Evolutionary conservation across 2,329 filamentous ascomycete genomes (phyloP).

Genomic region (Zymoseptoria crescenta): DNA sequence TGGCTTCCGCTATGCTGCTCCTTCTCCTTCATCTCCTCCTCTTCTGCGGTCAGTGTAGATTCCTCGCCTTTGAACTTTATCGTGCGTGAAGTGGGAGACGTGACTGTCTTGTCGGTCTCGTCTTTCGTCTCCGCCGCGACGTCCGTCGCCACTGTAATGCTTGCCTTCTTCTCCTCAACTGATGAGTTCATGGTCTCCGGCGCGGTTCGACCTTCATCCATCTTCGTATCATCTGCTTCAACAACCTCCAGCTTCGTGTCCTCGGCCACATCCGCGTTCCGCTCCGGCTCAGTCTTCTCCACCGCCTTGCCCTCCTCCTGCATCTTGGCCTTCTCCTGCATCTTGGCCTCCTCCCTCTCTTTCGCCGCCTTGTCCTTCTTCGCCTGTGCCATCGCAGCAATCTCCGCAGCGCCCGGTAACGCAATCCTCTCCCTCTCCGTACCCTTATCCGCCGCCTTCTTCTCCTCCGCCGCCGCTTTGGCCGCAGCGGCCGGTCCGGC

Average conservation of each 20-base stretch:
- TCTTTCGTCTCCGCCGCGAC: not conserved
- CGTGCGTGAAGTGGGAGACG: constrained; percentile 4
- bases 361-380: constrained; percentile 2
- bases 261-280: constrained; percentile 1
- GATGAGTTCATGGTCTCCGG: constrained; percentile 6
- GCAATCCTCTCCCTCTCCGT: constrained; percentile 17
- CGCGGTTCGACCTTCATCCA: not conserved
- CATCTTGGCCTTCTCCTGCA: not conserved
- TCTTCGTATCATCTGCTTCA: not conserved
- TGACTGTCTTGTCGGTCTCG: not conserved
- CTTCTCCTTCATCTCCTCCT: constrained; percentile 1
- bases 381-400: constrained; percentile 15
- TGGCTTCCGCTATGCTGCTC: constrained; percentile 11
- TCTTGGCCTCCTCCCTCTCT: not conserved
- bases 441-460: constrained; percentile 17
- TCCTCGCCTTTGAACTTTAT: constrained; percentile 19
- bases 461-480: constrained; percentile 11
- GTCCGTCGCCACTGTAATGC: not conserved
- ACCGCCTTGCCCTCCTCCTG: not conserved
- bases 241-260: not conserved
- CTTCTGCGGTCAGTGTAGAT: constrained; percentile 11
- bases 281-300: not conserved
- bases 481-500: constrained; percentile 14
- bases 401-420: constrained; percentile 29
- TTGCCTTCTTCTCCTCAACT: not conserved